A percentile compares a stretch with the other conserved stretches of the same genome.
Evolutionary conservation across 1,139 yeast genomes (phyloP).

Genomic region (Saccharomycopsis hybrid): DNA sequence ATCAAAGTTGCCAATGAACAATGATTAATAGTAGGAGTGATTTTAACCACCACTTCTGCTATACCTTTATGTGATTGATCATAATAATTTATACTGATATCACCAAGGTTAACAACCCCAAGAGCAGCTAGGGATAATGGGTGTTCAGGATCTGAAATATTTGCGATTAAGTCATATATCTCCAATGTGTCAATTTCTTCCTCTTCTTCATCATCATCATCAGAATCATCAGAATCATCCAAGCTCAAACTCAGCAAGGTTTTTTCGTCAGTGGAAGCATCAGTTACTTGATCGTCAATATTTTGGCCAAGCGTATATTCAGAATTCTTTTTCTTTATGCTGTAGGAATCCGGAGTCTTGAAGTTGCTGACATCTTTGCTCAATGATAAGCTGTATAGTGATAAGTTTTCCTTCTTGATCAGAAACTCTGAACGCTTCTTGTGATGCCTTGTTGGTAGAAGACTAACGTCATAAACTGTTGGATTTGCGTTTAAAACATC

Average conservation of each 20-base stretch:
- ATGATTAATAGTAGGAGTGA: slow-evolving; percentile 97
- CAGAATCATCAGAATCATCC: no score
- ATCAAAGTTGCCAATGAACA: slow-evolving; percentile 94
- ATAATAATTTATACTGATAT: slow-evolving; percentile 48
- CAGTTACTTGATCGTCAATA: slow-evolving; percentile 16
- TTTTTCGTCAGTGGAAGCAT: no score
- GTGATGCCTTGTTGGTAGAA: slow-evolving; percentile 60
- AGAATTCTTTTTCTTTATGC: no score
- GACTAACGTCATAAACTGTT: slow-evolving; percentile 66
- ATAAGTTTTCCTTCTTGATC: slow-evolving; percentile 3
- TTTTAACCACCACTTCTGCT: slow-evolving; percentile 72
- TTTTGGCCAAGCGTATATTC: no score
- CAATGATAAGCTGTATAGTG: slow-evolving; percentile 10
- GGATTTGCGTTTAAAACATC: slow-evolving; percentile 86
- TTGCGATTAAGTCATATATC: slow-evolving; percentile 66
- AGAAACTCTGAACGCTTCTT: neutral
- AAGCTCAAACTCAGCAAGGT: no score
- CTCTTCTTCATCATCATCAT: slow-evolving; percentile 34
- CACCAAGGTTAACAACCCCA: slow-evolving; percentile 83
- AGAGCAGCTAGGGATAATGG: slow-evolving; percentile 92
- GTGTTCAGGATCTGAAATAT: slow-evolving; percentile 96
- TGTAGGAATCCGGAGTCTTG: no score
- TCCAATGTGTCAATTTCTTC: slow-evolving; percentile 79
- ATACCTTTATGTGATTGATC: slow-evolving; percentile 39
- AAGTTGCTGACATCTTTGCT: slow-evolving; percentile 27